Base-by-base conservation (phyloP, 2,329 filamentous ascomycete species). In the Chaetomium sp. region DNA sequence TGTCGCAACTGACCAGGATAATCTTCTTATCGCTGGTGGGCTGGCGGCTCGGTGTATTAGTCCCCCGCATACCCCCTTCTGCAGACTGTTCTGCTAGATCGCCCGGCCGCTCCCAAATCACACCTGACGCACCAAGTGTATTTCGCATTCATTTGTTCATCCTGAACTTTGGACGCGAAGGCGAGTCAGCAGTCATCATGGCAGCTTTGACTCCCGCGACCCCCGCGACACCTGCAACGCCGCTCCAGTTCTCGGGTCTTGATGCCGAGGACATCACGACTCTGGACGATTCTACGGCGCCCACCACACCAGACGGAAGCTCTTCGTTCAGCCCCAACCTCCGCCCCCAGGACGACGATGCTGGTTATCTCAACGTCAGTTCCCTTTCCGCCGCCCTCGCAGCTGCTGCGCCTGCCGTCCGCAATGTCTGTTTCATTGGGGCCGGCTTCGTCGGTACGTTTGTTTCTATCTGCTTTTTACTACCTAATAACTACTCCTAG, bases 391-490 rank as follows among this genome's bases (percentile, higher is more conserved):
- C 14, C 11, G 50, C 19, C 42, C 12, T 38, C 27, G 37, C 19
- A 19, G 43, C 51, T 27, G 19, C 27, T 8, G 33, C 38, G n/a
- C 38, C 52, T 7, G 32, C 38, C 3, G 52, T 54, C 6, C 52
- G 52, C n/a, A 54, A 54, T n/a, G 44, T 54, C 32, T 54, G 52
- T 40, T 54, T 32, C 10, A 27, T 54, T 12, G 52, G 52, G 2
- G 52, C 52, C 32, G 52, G 52, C 14, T 54, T 54, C 14, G 52
- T 54, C 14, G 52, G 52, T 54, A 19, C 32, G 45, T 12, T 36
- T 10, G 27, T 6, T 1, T 10, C 14, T n/a, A 1, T 6, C 19
- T 27, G 19, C 19, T 27, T 27, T 27, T 27, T 27, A 27, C 19
- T 27, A 27, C 19, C 19, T 27, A 27, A 27, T 27, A 27, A 27